Evolutionary conservation across 257 asterid genomes (phyloP), one percentile per base, ranked within the genome.

Genomic region (Gardenia jasminoides): DNA sequence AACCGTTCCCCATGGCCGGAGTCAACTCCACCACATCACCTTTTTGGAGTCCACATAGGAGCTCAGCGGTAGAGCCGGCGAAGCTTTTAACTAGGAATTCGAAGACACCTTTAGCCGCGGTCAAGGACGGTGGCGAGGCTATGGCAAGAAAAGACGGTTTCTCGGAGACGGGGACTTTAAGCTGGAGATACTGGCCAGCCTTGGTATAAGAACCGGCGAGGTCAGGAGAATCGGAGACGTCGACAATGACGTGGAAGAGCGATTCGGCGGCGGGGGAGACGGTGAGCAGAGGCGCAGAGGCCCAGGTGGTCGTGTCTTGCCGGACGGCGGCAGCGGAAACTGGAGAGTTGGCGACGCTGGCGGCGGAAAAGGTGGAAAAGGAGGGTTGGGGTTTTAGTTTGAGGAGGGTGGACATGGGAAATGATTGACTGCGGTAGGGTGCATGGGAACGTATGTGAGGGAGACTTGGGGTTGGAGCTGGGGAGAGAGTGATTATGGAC

Each of bases 21-120:
- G 90, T 91, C 80, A 94, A 79, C 73, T 93, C 98, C 75, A 93
- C 97, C 28, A 86, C 85, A 83, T 94, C 99, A 3, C 97, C 99
- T 84, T 85, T 90, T 78, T 72, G 85, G 65, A 91, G 84, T 70
- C 79, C 85, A 81, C 97, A 93, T 33, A 94, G 89, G 28, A 91
- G 82, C 91, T 94, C 97, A 31, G 98, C 98, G 0, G 98, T 88
- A 71, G 97, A 91, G 24, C 99, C 99, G 22, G 88, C 75, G 59
- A 94, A 75, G 46, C 90, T 73, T 81, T 93, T 93, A 70, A 94
- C 96, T 56, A 93, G 81, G 58, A 94, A 93, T 31, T 94, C 98
- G 70, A 93, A 94, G 6, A 91, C 87, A 26, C 99, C 96, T 52
- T 77, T 83, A 10, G 90, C 72, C 9, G 86, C 84, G 24, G 96